Evolutionary conservation across 768 basidiomycete species (phyloP).

Genomic region (Lentinula lateritia): DNA sequence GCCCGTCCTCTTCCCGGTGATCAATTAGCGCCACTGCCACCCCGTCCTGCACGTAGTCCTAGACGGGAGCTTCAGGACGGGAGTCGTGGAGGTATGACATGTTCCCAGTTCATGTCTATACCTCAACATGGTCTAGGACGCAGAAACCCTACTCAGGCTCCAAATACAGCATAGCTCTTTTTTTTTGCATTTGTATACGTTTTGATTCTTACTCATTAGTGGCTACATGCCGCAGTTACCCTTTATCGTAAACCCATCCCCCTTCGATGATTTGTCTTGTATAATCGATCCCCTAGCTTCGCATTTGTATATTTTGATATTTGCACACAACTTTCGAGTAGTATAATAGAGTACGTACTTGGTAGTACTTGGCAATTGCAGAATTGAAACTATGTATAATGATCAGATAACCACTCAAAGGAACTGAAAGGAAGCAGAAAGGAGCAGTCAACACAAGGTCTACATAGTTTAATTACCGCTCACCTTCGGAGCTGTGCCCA

Average conservation of each 20-base stretch:
- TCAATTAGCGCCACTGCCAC: background rate
- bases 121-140: background rate
- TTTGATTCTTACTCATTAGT: background rate
- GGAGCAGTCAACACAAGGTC: too few species aligned
- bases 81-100: background rate
- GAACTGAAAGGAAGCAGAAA: too few species aligned
- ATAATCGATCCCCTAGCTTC: background rate
- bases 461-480: too few species aligned
- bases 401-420: background rate
- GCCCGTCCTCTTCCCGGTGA: constrained; percentile 20
- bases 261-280: background rate
- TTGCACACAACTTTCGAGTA: background rate
- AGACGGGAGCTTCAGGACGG: background rate
- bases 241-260: too few species aligned
- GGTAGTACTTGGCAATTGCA: background rate
- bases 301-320: background rate
- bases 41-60: background rate
- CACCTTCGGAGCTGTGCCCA: too few species aligned
- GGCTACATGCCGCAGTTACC: too few species aligned
- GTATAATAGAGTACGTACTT: background rate
- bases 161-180: background rate
- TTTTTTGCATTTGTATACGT: background rate
- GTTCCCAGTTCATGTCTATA: background rate
- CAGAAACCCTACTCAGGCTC: background rate
- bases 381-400: background rate